These are phyloP conservation scores for Colletotrichum sublineola DNA, from an alignment of 2,329 filamentous ascomycete genomes.

Conservation along the genomic window DNA sequence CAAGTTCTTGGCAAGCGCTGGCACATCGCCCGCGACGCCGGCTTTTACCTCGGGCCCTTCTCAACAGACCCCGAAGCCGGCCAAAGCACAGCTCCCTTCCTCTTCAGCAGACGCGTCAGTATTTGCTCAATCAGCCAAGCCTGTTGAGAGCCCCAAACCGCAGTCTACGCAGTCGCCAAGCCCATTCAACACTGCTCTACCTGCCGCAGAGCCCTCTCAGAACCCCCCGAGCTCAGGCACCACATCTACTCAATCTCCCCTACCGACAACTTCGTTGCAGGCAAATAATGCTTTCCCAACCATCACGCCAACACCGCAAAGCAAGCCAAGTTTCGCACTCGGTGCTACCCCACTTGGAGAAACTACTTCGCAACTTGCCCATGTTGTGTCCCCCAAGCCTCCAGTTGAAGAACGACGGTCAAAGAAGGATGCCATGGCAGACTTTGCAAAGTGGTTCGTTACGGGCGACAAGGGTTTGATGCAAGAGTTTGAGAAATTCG, in stretches of 20 bases:
- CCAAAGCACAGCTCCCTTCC: not conserved
- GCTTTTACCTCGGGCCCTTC: not conserved
- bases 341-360: not conserved
- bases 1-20: not conserved
- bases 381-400: constrained; percentile 3
- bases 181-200: constrained; percentile 27
- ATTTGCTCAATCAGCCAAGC: constrained; percentile 11
- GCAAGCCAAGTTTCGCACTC: not conserved
- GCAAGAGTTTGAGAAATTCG: constrained; percentile 62
- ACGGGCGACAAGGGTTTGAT: constrained; percentile 66
- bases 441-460: constrained; percentile 68
- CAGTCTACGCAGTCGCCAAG: constrained; percentile 10
- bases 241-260: constrained; percentile 13
- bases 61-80: constrained; percentile 40
- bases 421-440: constrained; percentile 58
- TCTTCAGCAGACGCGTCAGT: not conserved
- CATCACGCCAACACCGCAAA: not conserved
- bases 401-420: not conserved
- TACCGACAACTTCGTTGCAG: constrained; percentile 21
- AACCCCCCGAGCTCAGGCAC: not conserved
- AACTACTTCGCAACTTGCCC: constrained; percentile 25
- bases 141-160: constrained; percentile 45
- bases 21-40: constrained; percentile 10
- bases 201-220: constrained; percentile 41
- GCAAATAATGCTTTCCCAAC: not conserved